phyloP scores from a whole-genome alignment of 257 asterid species.

The Galeopsis tetrahit region DNA sequence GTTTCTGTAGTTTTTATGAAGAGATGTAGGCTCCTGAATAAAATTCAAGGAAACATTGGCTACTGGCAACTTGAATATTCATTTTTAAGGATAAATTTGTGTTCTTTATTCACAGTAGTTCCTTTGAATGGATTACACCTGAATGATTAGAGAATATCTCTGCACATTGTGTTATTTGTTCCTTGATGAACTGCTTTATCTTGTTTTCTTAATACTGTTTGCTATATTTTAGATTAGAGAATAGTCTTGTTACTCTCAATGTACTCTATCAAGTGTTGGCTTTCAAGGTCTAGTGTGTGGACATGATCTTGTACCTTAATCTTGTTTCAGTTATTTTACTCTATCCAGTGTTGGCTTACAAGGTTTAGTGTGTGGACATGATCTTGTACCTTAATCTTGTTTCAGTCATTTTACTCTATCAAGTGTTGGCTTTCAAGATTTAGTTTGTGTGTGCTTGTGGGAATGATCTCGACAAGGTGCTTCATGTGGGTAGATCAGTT shows the following conservation, averaged over 20 bases:
- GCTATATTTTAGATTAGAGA: no score
- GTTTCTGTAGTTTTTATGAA: slow-evolving; percentile 31
- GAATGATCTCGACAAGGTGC: background rate
- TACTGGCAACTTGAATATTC: slow-evolving; percentile 29
- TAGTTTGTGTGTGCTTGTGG: background rate
- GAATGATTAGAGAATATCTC: background rate
- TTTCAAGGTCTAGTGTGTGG: background rate
- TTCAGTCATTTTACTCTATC: background rate
- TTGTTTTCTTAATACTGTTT: background rate
- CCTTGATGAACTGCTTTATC: background rate
- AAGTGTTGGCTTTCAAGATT: background rate
- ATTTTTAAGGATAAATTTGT: background rate
- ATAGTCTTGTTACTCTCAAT: background rate
- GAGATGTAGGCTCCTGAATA: slow-evolving; percentile 37
- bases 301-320: background rate
- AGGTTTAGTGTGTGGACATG: background rate
- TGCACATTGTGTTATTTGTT: background rate
- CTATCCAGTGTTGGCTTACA: background rate
- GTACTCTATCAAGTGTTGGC: background rate
- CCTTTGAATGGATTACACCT: slow-evolving; percentile 7
- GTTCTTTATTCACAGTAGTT: background rate
- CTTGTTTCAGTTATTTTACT: background rate
- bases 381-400: background rate
- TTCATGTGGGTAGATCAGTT: background rate
- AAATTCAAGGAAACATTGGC: slow-evolving; percentile 38